phyloP scores from a whole-genome alignment of 2,329 filamentous ascomycete genomes.

The Periconia sp. region DNA sequence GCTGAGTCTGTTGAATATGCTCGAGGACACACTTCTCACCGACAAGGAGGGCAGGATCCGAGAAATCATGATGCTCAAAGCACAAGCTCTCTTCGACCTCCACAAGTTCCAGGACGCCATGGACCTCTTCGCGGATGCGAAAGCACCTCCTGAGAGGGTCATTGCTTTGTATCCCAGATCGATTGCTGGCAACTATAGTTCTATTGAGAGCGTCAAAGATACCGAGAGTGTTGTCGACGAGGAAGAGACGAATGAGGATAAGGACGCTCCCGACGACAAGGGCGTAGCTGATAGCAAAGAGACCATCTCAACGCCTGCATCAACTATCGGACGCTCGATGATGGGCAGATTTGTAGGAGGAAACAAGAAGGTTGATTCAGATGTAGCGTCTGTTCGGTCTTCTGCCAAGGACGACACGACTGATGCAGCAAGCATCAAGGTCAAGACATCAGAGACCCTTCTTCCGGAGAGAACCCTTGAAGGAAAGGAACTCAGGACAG shows the following conservation, averaged over 20 bases:
- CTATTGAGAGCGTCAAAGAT: conserved; percentile 59
- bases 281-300: conserved; percentile 25
- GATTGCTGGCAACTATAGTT: conserved; percentile 83
- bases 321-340: conserved; percentile 47
- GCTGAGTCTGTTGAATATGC: conserved; percentile 83
- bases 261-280: conserved; percentile 25
- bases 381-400: conserved; percentile 65
- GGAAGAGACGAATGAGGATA: conserved; percentile 22
- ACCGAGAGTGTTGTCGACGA: conserved; percentile 46
- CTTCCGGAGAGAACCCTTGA: conserved; percentile 61
- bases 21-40: conserved; percentile 87
- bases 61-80: conserved; percentile 90
- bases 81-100: conserved; percentile 79
- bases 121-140: conserved; percentile 89
- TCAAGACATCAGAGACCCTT: conserved; percentile 51
- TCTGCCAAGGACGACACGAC: conserved; percentile 61
- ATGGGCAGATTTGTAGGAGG: conserved; percentile 56
- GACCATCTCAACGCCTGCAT: conserved; percentile 27
- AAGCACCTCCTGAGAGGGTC: conserved; percentile 87
- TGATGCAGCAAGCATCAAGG: conserved; percentile 62
- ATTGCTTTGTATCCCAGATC: conserved; percentile 81
- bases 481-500: conserved; percentile 82
- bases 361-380: conserved; percentile 55
- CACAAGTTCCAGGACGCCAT: conserved; percentile 85
- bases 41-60: conserved; percentile 82